phyloP scores from a whole-genome alignment of 1,284 basidiomycete genomes.

The Irpex lacteus region DNA sequence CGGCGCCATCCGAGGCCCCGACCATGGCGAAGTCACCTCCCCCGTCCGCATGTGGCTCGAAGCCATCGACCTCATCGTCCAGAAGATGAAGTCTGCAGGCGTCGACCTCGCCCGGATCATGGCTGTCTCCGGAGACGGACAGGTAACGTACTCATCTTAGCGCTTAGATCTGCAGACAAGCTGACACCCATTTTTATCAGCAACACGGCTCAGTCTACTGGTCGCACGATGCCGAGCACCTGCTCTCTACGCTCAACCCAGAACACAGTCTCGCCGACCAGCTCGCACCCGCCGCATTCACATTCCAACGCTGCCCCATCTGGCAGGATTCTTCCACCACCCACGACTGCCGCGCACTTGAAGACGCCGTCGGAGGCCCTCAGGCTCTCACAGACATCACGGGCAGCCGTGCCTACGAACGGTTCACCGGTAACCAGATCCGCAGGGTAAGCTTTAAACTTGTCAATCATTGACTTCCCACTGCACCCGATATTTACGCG shows the following conservation, averaged over 20 bases:
- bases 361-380: constrained; percentile 65
- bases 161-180: neutral
- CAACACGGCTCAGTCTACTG: constrained; percentile 94
- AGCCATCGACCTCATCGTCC: constrained; percentile 77
- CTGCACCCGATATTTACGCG: constrained; percentile 13
- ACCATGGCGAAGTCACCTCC: constrained; percentile 70
- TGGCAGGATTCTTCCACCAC: constrained; percentile 93
- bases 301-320: constrained; percentile 72
- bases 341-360: constrained; percentile 69
- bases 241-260: constrained; percentile 58
- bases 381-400: constrained; percentile 72
- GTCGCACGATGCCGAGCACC: constrained; percentile 53
- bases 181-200: constrained; percentile 34
- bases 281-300: constrained; percentile 65
- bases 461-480: neutral
- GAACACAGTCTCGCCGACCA: constrained; percentile 50
- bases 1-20: constrained; percentile 68
- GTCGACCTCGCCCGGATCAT: constrained; percentile 59
- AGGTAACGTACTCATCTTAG: constrained; percentile 42
- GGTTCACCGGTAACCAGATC: constrained; percentile 89
- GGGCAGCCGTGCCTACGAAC: constrained; percentile 83
- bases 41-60: constrained; percentile 85
- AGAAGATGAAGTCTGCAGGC: constrained; percentile 59
- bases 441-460: constrained; percentile 49
- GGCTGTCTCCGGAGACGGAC: constrained; percentile 74